Base-by-base conservation (phyloP, 345 rosid genomes). In the Eucalyptus cloeziana region DNA sequence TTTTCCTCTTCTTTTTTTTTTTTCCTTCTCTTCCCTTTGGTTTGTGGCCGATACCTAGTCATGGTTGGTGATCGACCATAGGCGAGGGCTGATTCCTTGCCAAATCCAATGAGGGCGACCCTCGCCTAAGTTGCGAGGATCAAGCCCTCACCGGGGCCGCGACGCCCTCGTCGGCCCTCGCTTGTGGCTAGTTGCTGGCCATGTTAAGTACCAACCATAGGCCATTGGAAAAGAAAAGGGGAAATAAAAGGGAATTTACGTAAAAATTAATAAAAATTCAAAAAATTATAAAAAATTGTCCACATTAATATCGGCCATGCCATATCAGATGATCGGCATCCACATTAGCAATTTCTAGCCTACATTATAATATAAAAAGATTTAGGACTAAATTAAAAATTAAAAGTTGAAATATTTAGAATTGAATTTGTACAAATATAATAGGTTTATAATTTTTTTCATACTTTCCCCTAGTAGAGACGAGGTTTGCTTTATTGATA, bases 91-190 rank as follows among this genome's bases (percentile, higher is more conserved):
- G 1, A 56, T 24, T 24, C 62, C 62, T 22, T 0, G 30, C 30
- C 30, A 56, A 24, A 56, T 56, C 30, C 30, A 24, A 56, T 2
- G 8, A 56, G 62, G 62, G 30, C 0, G 6, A 56, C 62, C 62
- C 62, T 56, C 2, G 4, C 62, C 30, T 24, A 56, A 6, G 6
- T 56, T 22, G 6, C 10, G 27, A 56, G 62, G 27, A 24, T 56
- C 12, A 24, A 56, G 62, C 62, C 30, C 30, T 56, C 30, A 9
- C 1, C 5, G 3, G 30, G 30, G 30, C 6, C 6, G 1, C 6
- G 3, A 56, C 1, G 3, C 5, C 62, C 62, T 56, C 0, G 1
- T 6, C 1, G 1, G 62, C 6, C 62, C 62, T 56, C 1, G 6
- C 30, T 22, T 24, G 30, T 56, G 62, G 3, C 6, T 25, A 0